Base-by-base conservation (phyloP, 2,329 filamentous ascomycete species). In the Shiraia sp. region DNA sequence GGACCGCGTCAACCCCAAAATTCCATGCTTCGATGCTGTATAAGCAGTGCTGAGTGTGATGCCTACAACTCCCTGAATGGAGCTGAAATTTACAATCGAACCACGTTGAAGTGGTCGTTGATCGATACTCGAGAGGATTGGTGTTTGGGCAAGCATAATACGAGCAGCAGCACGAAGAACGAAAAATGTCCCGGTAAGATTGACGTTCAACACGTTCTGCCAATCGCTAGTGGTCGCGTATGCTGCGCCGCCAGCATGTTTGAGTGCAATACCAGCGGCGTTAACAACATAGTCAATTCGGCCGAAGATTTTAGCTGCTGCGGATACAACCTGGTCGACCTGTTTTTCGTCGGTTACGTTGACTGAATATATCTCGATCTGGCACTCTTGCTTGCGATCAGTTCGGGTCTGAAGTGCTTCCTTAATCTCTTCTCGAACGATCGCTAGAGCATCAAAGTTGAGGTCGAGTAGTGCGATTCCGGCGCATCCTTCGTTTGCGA, bases 61-160 rank as follows among this genome's bases (percentile, higher is more conserved):
- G 23, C 71, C 72, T 6, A 65, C 67, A 15, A 70, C 53, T 17
- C 71, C 72, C 33, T 70, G 59, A 22, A 73, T 68, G 30, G 64
- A 69, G 4, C 61, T 55, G 33, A 72, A 67, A 34, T 71, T 72
- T 34, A 72, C 53, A 32, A 73, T 73, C 1, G 57, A 59, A 10
- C 61, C 58, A 10, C 58, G 48, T 36, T 70, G 64, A 5, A 35
- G 63, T n/a, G 40, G 44, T 13, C 46, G 56, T 40, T 61, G 63
- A 19, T 74, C 65, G 24, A 72, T 65, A 0, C 49, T 46, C 0
- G 71, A 73, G 0, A 49, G 37, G 2, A 75, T 72, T 0, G 60
- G 68, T 0, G 72, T 67, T 46, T 76, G 74, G 45, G 70, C 59
- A 10, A 75, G 48, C 74, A 77, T 77, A 15, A 75, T 67, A 23